Base-by-base conservation (phyloP, 2,329 filamentous ascomycete genomes). In the Lasiodiplodia sp. region DNA sequence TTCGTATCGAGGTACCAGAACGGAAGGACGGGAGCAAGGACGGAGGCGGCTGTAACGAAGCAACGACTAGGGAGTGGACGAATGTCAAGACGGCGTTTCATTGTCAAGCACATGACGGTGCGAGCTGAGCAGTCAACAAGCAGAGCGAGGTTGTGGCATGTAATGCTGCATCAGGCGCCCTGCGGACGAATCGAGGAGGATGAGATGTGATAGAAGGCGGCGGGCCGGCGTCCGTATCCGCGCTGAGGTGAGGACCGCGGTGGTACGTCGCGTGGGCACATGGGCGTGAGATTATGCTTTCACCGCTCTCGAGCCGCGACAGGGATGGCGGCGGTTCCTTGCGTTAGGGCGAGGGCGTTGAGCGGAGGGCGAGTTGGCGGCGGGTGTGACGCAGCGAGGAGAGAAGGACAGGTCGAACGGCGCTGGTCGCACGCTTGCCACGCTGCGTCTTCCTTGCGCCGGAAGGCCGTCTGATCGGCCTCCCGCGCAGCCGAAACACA, bases 281-380 rank as follows among this genome's bases (percentile, higher is more conserved):
- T 60, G 57, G 57, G 34, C 14, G 16, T 31, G 57, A 44, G 37
- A 60, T 60, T 60, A 60, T 60, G 38, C 57, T 60, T 64, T 64
- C 60, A 64, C 60, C 60, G 60, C 60, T 64, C 44, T 60, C 57
- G 38, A 38, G 57, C 57, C 37, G 25, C 47, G 25, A 31, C 66
- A 67, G 66, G 66, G 66, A 47, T 25, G 31, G n/a, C 31, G 51
- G 62, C 55, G 66, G 66, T 67, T 67, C 66, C 66, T 67, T 67
- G 56, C 66, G 55, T 62, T 51, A 60, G 55, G 56, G 56, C 47
- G 25, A 21, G 28, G 53, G 56, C 21, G 38, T 47, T 37, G 57
- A 44, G 37, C 12, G 25, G 57, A 47, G 18, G 34, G n/a, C 18
- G 55, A n/a, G 34, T 7, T 38, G 21, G 3, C 37, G 12, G n/a